Evolutionary conservation across 345 rosid genomes (phyloP), one percentile per base, ranked within the genome.

Genomic region (Euclidium syriacum): DNA sequence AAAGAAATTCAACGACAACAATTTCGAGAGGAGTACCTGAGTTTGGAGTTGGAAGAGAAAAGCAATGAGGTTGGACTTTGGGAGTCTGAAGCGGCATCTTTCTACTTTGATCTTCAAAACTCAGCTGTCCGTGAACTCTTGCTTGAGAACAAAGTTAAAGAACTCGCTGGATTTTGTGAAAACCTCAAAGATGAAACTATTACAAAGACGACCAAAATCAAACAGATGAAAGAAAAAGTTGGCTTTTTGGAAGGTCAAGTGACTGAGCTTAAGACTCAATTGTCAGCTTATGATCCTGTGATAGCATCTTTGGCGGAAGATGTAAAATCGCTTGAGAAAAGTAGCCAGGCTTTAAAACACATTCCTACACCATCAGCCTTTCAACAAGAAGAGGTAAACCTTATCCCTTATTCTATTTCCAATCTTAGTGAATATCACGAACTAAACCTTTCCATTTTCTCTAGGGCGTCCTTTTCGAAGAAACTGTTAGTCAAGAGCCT

Each of bases 31-130:
- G 85, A 87, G 75, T 76, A 53, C 58, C 63, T 92, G 77, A 85
- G 83, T 69, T 79, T 79, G 19, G 96, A 89, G 77, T 76, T 92
- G 42, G 92, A 79, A 65, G 89, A 86, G 77, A 85, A 76, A 73
- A 73, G 74, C 73, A 82, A 81, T 65, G 98, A 89, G 66, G 77
- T 81, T 72, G 97, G 80, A 71, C 67, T 84, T n/a, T 89, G 95
- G 95, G 97, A 92, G 50, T 78, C 87, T 39, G 95, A 89, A 69
- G 98, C 97, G 52, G 73, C 97, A 33, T 77, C 95, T 4, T 89
- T 92, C 74, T 92, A 78, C 78, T 89, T 89, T 57, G 91, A 92
- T 70, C 78, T 92, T 64, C 98, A 92, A 40, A 65, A 79, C 36
- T 87, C 97, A 47, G 68, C 84, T 3, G 53, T 84, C 51, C 83